Percentiles rank a stretch among this genome's conserved stretches.
Evolutionary conservation across 2,329 filamentous ascomycete genomes (phyloP).

Genomic region (Chaetomium olivaceum): DNA sequence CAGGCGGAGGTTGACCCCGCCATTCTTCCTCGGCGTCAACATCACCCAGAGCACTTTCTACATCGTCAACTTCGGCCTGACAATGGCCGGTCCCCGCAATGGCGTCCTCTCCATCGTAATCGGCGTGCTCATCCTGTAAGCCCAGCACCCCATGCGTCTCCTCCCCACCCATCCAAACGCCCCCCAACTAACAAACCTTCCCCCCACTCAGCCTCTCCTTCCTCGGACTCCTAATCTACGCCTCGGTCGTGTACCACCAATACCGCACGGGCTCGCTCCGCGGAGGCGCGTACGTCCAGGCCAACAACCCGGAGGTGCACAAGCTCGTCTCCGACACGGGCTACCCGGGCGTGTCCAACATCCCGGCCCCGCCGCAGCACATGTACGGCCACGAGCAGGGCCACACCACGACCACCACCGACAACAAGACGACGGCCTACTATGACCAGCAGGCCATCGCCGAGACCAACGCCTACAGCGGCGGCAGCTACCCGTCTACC

Average conservation of each 20-base stretch:
- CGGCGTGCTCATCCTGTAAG: slow-evolving; percentile 36
- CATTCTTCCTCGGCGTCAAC: slow-evolving; percentile 39
- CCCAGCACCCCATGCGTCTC: background rate
- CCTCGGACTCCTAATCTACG: slow-evolving; percentile 39
- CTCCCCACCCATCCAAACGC: slow-evolving; percentile 5
- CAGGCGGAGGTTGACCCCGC: slow-evolving; percentile 36
- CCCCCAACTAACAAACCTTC: background rate
- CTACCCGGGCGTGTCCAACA: slow-evolving; percentile 9
- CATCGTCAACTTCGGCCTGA: slow-evolving; percentile 34
- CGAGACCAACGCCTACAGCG: background rate
- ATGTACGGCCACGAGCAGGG: slow-evolving; percentile 20
- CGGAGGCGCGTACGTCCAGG: slow-evolving; percentile 26
- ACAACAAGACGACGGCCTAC: slow-evolving; percentile 5
- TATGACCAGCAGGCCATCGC: slow-evolving; percentile 16
- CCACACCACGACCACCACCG: background rate
- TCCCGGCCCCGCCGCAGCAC: slow-evolving; percentile 10
- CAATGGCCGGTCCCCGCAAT: slow-evolving; percentile 30
- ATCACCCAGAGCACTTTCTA: slow-evolving; percentile 36
- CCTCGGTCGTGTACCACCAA: slow-evolving; percentile 37
- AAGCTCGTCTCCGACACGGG: slow-evolving; percentile 22
- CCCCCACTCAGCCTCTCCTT: slow-evolving; percentile 39
- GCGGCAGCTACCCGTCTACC: background rate
- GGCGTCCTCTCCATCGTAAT: slow-evolving; percentile 26
- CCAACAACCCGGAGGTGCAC: slow-evolving; percentile 26
- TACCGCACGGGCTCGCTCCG: slow-evolving; percentile 32